Evolutionary conservation across 768 basidiomycete genomes (phyloP), one percentile per base, ranked within the genome.

Genomic region (Termitomyces sp.): DNA sequence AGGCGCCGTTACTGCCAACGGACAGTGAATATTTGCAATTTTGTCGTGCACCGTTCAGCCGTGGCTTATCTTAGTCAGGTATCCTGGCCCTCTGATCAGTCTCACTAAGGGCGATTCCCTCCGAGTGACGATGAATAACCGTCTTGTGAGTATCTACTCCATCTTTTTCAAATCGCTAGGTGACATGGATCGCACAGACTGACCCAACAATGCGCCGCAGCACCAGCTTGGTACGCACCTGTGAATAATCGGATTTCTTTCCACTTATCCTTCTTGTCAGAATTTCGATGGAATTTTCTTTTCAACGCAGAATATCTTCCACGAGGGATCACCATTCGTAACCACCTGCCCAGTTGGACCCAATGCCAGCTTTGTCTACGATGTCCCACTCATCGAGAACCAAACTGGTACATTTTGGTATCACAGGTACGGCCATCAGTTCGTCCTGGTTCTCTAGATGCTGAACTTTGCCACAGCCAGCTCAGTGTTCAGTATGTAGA

Each of bases 341-440:
- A 58, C 59, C 32, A 55, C 56, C 14, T 71, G 71, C 53, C 71
- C 70, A 0, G 64, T 71, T 51, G 63, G 60, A 14, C 70, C 69
- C 0, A 60, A 60, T 2, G 59, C 64, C 10, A 65, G 63, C 14
- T 72, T 66, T 47, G 61, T 64, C 10, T 71, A 72, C 50, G 56
- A 61, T 53, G 62, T 68, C 26, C 65, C 64, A 2, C 58, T 68
- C 12, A 61, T 69, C 5, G 57, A 52, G 22, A 46, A 59, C 2
- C 70, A 70, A 40, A 57, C 70, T 2, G 71, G 58, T 24, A 72
- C 71, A 3, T 69, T 63, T 55, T 72, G 71, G 71, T 71, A 70
- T 32, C 66, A 67, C 55, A 63, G 61, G 61, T 60, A 55, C 5
- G 53, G n/a, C 9, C 2, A 24, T 35, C 22, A 15, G 45, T 21